Evolutionary conservation across 2,329 filamentous ascomycete species (phyloP), one percentile per base, ranked within the genome.

Genomic region (Calonectria pseudoreteaudii): DNA sequence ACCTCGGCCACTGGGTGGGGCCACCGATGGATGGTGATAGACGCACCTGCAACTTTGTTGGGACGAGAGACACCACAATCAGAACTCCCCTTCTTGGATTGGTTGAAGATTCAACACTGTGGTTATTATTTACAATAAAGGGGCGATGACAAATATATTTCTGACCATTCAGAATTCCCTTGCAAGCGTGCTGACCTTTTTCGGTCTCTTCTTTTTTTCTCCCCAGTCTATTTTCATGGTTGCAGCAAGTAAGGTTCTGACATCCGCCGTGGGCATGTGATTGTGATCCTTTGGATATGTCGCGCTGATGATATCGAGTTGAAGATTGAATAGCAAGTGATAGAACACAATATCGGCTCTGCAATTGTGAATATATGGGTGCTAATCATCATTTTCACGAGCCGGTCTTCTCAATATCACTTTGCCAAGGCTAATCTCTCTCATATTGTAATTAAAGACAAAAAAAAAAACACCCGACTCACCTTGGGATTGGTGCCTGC

Each of bases 1-100:
- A 56, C 68, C 68, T 70, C 68, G 68, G 58, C 68, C 47, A 31
- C n/a, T 28, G 38, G 34, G 68, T 53, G 68, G 68, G 56, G 56
- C 68, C 44, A 28, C 26, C 9, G 53, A 44, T 9, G 56, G 53
- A 44, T 9, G 56, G 68, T 7, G n/a, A 26, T 14, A 5, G 18
- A 38, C 52, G 20, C 20, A 28, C 47, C 5, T 16, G 14, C 23
- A 38, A 5, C 34, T 70, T 70, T 70, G 68, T 70, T 70, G 68
- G 36, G 68, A 65, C 44, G 38, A 34, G 49, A 23, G 28, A 11
- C 36, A 28, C 6, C 23, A 47, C 44, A 47, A 23, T 47, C 44
- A 47, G 18, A 47, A 47, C n/a, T 47, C 6, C 34, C 7, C 7
- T n/a, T 26, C 56, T 16, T 28, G 23, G 56, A 62, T 62, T 62